These are phyloP conservation scores for Chaetomium globosum DNA, from an alignment of 2,329 filamentous ascomycete genomes.

Conservation along the genomic window DNA sequence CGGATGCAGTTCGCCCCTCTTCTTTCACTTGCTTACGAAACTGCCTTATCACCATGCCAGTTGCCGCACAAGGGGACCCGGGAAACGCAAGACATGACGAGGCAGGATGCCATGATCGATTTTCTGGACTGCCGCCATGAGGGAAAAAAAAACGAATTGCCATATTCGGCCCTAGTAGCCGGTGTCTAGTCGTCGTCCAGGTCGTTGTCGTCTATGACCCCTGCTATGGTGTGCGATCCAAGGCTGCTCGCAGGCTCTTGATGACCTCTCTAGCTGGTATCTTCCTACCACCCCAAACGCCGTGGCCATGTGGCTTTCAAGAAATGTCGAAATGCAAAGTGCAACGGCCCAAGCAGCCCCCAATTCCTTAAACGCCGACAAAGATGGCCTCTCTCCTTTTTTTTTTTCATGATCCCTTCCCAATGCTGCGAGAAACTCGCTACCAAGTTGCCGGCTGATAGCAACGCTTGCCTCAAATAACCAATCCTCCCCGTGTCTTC, in stretches of 20 bases:
- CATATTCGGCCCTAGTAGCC: conserved; percentile 1
- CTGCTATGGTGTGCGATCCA: conserved; percentile 19
- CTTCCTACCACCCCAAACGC: conserved; percentile 34
- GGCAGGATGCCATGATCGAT: conserved; percentile 3
- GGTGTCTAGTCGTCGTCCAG: conserved; percentile 4
- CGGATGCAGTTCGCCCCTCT: neutral
- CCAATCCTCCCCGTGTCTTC: neutral
- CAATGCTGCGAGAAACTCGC: conserved; percentile 10
- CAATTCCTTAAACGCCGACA: conserved; percentile 31
- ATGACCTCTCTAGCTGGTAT: conserved; percentile 33
- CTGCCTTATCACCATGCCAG: neutral
- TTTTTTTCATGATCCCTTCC: conserved; percentile 9
- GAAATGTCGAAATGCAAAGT: conserved; percentile 32
- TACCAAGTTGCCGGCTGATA: neutral
- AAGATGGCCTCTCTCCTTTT: conserved; percentile 29
- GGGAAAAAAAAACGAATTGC: neutral
- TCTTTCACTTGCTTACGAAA: conserved; percentile 18
- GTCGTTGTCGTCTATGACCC: conserved; percentile 13
- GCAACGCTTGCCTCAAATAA: conserved; percentile 2
- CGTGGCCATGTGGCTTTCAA: conserved; percentile 28
- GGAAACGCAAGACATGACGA: conserved; percentile 20
- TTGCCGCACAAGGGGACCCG: neutral
- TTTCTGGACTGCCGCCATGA: neutral
- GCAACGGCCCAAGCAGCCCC: conserved; percentile 23
- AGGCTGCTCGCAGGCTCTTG: conserved; percentile 15